Base-by-base conservation (phyloP, 352 stramenopile genomes). In the Globisporangium canariense region DNA sequence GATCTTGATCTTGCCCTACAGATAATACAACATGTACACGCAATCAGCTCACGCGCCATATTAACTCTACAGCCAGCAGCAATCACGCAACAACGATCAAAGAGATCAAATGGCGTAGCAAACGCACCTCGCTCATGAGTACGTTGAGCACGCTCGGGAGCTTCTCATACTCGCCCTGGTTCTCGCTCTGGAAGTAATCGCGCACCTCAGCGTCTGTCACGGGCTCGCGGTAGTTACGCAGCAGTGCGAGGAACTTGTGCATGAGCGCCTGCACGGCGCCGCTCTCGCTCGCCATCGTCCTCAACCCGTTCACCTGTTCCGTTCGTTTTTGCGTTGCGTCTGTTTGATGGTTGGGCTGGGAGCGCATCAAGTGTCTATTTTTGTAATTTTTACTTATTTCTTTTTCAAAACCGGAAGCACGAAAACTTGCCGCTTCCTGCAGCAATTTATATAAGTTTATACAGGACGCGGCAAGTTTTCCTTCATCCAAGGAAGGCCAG, bases 1-100 rank as follows among this genome's bases (percentile, higher is more conserved):
- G 71, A 96, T 93, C 74, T 94, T 94, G 74, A 96, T 93, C 59
- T 89, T 89, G 46, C 83, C 81, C 76, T 87, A 61, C 7, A 46
- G 47, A 62, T 7, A 20, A 22, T 40, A 57, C 3, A 58, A 11
- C n/a, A 34, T 10, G 62, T 5, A 11, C 30, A 32, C 20, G 20
- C 8, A 16, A 9, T 61, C 7, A 61, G 22, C 40, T 25, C n/a
- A 58, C 18, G 4, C 9, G 14, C 8, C 30, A 28, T 11, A 25
- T 32, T 7, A 18, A 3, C n/a, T 18, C 22, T 32, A 56, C n/a
- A 11, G 11, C 13, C 10, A 43, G 7, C 11, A 13, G 5, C 20
- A 3, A 28, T 59, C 16, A 13, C 25, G 9, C 43, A 66, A 11
- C 47, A 25, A 28, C 25, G 25, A 28, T 28, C 25, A 28, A 28